phyloP scores from a whole-genome alignment of 305 asterid species.

The Salvia sclarea region DNA sequence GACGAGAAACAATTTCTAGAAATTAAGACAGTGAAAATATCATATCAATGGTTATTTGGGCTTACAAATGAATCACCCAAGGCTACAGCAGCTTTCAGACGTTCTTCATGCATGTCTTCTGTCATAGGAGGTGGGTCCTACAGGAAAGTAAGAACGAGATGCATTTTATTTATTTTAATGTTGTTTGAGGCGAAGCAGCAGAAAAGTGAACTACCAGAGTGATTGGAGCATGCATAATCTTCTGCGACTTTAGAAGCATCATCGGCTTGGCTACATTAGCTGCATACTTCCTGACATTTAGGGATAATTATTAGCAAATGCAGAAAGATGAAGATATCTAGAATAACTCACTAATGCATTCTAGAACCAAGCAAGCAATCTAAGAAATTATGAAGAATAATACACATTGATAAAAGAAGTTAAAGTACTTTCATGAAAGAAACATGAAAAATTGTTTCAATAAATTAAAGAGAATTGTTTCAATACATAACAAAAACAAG shows the following conservation, averaged over 20 bases:
- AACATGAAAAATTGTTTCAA: constrained; percentile 20
- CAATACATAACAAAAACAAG: neutral
- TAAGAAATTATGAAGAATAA: constrained; percentile 4
- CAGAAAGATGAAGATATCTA: constrained; percentile 28
- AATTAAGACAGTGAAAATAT: constrained; percentile 23
- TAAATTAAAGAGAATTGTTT: neutral
- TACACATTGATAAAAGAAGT: neutral
- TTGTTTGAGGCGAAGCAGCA: constrained; percentile 27
- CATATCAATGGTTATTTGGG: constrained; percentile 24
- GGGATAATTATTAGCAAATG: constrained; percentile 37
- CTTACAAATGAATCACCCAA: constrained; percentile 77
- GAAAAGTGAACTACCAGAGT: constrained; percentile 66
- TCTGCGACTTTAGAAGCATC: constrained; percentile 80
- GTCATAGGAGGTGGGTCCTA: constrained; percentile 97
- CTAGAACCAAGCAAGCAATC: constrained; percentile 20
- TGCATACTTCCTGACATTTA: constrained; percentile 58
- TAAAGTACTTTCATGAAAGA: neutral
- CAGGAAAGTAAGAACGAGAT: constrained; percentile 25
- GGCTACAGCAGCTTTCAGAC: constrained; percentile 82
- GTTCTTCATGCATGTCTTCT: constrained; percentile 97
- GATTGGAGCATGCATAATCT: constrained; percentile 71
- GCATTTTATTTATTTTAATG: constrained; percentile 26
- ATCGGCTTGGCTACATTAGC: constrained; percentile 56
- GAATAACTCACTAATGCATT: constrained; percentile 30
- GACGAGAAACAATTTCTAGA: constrained; percentile 2